Evolutionary conservation across 139 green algal genomes (phyloP).

Genomic region (Chlamydomonas asymmetrica): DNA sequence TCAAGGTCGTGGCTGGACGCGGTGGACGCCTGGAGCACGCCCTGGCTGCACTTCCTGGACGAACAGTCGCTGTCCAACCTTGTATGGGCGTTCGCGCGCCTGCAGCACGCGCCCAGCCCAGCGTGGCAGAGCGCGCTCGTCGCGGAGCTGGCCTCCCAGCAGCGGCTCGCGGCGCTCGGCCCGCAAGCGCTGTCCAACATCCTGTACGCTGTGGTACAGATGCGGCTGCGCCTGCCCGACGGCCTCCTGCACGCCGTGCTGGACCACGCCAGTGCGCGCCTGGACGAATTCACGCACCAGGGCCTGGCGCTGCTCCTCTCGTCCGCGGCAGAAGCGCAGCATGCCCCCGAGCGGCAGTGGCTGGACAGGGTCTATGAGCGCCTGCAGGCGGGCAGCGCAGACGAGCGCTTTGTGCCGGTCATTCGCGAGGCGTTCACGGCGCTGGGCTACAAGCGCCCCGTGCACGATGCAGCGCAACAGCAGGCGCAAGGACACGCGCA

Average conservation of each 20-base stretch:
- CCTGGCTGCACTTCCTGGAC: background rate
- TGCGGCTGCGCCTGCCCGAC: background rate
- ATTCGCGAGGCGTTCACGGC: background rate
- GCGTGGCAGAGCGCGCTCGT: background rate
- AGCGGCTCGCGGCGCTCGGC: constrained; percentile 4
- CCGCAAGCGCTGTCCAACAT: constrained; percentile 19
- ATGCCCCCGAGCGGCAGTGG: no score
- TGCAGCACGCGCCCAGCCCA: constrained; percentile 10
- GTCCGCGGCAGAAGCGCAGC: no score
- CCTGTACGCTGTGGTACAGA: constrained; percentile 13
- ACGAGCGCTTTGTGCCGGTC: background rate
- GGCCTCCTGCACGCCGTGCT: constrained; percentile 5
- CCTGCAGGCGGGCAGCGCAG: constrained; percentile 1
- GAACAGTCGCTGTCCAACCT: constrained; percentile 13
- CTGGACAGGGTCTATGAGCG: no score
- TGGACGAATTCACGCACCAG: constrained; percentile 7
- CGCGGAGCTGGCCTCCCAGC: background rate
- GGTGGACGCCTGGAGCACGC: background rate
- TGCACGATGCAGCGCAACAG: no score
- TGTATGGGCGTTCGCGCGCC: constrained; percentile 13
- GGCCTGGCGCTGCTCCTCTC: constrained; percentile 6
- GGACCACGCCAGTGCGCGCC: background rate
- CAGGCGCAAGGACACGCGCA: no score
- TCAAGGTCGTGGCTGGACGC: background rate
- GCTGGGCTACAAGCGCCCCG: background rate